phyloP scores from a whole-genome alignment of 202 grass and related monocot genomes.

The Cymbopogon flexuosus region DNA sequence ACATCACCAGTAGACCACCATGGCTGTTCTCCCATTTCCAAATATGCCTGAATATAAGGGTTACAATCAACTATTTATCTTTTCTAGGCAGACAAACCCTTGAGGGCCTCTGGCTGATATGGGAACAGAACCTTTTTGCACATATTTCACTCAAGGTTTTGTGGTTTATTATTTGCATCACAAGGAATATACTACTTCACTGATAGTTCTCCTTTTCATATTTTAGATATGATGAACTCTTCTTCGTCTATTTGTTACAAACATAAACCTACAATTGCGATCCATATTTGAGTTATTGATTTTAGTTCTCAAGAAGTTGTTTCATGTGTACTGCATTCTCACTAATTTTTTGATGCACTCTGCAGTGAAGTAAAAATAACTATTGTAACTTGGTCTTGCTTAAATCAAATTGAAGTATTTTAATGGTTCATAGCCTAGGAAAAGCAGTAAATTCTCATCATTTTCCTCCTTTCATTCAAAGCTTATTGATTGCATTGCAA shows the following conservation, averaged over 20 bases:
- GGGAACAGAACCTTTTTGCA: background rate
- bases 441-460: too few species aligned
- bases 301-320: too few species aligned
- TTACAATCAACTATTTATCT: background rate
- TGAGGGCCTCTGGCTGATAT: background rate
- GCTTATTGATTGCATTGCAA: too few species aligned
- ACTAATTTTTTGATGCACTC: too few species aligned
- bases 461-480: too few species aligned
- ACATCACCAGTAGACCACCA: too few species aligned
- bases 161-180: background rate
- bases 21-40: background rate
- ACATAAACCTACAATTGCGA: background rate
- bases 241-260: background rate
- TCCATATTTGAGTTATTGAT: too few species aligned
- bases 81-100: background rate
- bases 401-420: too few species aligned
- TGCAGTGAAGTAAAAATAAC: too few species aligned
- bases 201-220: background rate
- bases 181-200: background rate
- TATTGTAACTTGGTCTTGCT: too few species aligned
- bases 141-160: background rate
- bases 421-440: too few species aligned
- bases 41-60: background rate
- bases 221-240: background rate
- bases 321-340: too few species aligned